Percentiles rank a stretch among this genome's conserved stretches.
These are phyloP conservation scores for Aquilaria malaccensis DNA, from an alignment of 345 rosid genomes.

Conservation along the genomic window DNA sequence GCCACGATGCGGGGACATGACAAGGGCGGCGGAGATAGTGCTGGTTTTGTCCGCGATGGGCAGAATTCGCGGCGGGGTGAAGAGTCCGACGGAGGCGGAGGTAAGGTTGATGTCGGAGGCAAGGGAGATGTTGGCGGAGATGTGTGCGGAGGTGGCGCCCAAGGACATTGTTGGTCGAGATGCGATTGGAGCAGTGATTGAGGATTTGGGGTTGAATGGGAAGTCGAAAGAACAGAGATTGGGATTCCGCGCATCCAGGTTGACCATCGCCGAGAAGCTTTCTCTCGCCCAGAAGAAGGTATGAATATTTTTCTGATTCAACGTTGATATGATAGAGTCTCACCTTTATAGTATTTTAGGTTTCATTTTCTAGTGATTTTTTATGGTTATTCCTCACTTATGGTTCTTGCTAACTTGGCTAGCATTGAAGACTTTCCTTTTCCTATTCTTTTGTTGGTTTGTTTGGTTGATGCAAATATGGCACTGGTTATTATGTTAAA, in stretches of 20 bases:
- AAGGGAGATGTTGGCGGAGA: slow-evolving; percentile 48
- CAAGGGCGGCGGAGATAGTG: slow-evolving; percentile 82
- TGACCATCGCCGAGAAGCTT: slow-evolving; percentile 69
- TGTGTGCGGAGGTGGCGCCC: slow-evolving; percentile 51
- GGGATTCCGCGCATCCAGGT: slow-evolving; percentile 40
- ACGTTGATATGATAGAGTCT: neutral
- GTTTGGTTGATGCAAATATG: too few species aligned
- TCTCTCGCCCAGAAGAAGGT: slow-evolving; percentile 65
- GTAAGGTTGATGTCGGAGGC: slow-evolving; percentile 67
- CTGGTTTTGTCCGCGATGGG: slow-evolving; percentile 70
- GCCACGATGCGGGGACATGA: slow-evolving; percentile 29
- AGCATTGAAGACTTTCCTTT: too few species aligned
- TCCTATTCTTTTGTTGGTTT: too few species aligned
- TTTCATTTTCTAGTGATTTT: neutral
- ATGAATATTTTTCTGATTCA: neutral
- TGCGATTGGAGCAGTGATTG: slow-evolving; percentile 53
- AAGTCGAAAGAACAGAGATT: slow-evolving; percentile 50
- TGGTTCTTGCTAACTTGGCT: too few species aligned
- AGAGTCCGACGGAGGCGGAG: slow-evolving; percentile 60
- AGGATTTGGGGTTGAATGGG: slow-evolving; percentile 73
- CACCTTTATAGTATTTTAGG: neutral
- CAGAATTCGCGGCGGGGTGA: slow-evolving; percentile 63
- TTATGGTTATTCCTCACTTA: too few species aligned
- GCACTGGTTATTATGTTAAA: too few species aligned
- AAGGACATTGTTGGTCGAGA: slow-evolving; percentile 55